Conservation (phyloP, 1,284 basidiomycete genomes). For the Ustilago xerochloae region DNA sequence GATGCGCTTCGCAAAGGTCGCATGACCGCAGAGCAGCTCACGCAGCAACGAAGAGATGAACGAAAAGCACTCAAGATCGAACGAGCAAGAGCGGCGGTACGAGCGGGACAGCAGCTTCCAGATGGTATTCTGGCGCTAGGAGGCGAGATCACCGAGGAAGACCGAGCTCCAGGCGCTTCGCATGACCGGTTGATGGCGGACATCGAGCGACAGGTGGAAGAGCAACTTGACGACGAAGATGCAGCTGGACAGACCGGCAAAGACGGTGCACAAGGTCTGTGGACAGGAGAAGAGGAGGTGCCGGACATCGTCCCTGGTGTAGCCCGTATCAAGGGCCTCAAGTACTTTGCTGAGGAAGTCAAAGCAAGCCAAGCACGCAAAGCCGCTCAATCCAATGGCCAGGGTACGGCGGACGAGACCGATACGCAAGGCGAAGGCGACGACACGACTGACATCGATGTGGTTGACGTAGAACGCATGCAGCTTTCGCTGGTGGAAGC, state of each 20-base stretch:
- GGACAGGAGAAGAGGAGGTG: slow-evolving; percentile 56
- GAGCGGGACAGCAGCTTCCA: slow-evolving; percentile 62
- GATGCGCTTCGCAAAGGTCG: slow-evolving; percentile 70
- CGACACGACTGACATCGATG: slow-evolving; percentile 64
- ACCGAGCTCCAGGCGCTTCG: slow-evolving; percentile 42
- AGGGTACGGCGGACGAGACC: not conserved
- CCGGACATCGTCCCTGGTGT: slow-evolving; percentile 53
- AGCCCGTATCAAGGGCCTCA: slow-evolving; percentile 59
- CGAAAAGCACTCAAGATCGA: slow-evolving; percentile 66
- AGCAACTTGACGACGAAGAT: slow-evolving; percentile 50
- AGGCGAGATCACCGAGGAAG: slow-evolving; percentile 67
- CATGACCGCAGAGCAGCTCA: slow-evolving; percentile 66
- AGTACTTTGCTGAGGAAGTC: slow-evolving; percentile 57
- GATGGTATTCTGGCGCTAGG: slow-evolving; percentile 63
- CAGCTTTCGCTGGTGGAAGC: slow-evolving; percentile 92
- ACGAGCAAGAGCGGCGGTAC: slow-evolving; percentile 62
- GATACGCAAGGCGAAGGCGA: slow-evolving; percentile 3
- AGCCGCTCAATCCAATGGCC: slow-evolving; percentile 10
- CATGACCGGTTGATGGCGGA: slow-evolving; percentile 52
- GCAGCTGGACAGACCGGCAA: slow-evolving; percentile 6
- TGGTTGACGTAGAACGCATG: slow-evolving; percentile 85
- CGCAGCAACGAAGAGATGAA: slow-evolving; percentile 61
- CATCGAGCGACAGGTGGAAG: slow-evolving; percentile 51
- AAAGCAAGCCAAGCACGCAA: slow-evolving; percentile 46
- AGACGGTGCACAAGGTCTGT: slow-evolving; percentile 16